phyloP scores from a whole-genome alignment of 495 filamentous ascomycete species.

The Daldinia caldariorum region DNA sequence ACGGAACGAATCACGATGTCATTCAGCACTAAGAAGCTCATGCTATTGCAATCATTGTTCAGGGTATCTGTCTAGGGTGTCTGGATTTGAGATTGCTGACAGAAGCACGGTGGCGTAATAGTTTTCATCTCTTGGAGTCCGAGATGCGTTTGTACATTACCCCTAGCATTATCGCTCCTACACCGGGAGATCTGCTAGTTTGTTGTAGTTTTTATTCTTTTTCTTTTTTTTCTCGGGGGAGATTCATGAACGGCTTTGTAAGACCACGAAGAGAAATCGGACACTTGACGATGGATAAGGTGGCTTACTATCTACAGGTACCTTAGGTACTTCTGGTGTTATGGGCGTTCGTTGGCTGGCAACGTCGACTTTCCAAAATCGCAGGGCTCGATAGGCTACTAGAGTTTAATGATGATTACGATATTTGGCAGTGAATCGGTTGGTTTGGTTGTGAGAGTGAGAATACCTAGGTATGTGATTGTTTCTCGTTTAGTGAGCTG shows the following conservation, averaged over 20 bases:
- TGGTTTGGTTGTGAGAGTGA: background rate
- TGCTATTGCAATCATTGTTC: slow-evolving; percentile 4
- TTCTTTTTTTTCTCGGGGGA: slow-evolving; percentile 7
- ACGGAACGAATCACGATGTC: slow-evolving; percentile 12
- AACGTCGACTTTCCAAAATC: slow-evolving; percentile 2
- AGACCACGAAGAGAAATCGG: slow-evolving; percentile 11
- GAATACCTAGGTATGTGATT: background rate
- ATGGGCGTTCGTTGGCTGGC: slow-evolving; percentile 14
- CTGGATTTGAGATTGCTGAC: slow-evolving; percentile 25
- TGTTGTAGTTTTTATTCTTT: no score
- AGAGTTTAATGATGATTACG: slow-evolving; percentile 36
- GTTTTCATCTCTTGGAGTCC: slow-evolving; percentile 9
- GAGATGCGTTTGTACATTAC: slow-evolving; percentile 18
- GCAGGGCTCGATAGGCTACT: slow-evolving; percentile 18
- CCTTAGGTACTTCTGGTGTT: background rate
- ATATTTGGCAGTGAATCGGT: slow-evolving; percentile 10
- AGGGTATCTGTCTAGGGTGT: background rate
- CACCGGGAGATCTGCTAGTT: background rate
- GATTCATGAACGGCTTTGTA: slow-evolving; percentile 15
- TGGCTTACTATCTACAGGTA: background rate
- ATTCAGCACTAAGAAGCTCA: background rate
- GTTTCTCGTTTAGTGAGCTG: background rate
- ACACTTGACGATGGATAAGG: slow-evolving; percentile 4
- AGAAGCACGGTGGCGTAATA: slow-evolving; percentile 23
- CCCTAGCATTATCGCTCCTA: background rate